Evolutionary conservation across 345 rosid genomes (phyloP).

Genomic region (Dipteronia dyeriana): DNA sequence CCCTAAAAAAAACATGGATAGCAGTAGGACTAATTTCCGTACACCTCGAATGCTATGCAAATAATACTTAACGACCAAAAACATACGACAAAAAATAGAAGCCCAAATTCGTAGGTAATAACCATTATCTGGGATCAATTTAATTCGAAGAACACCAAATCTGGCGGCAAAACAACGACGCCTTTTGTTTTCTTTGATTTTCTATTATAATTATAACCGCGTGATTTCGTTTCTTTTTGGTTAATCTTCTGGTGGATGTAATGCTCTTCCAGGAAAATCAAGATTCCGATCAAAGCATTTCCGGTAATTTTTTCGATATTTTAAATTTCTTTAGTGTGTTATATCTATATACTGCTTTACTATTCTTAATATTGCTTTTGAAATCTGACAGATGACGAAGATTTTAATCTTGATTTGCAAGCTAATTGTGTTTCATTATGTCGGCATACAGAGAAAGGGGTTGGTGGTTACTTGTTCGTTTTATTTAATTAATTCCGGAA

Average conservation of each 20-base stretch:
- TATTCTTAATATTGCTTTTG: not conserved
- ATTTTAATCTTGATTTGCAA: conserved; percentile 35
- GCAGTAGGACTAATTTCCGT: too few relatives aligned
- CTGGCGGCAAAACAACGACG: conserved; percentile 54
- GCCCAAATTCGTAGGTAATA: not conserved
- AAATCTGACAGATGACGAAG: conserved; percentile 56
- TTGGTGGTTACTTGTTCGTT: conserved; percentile 8
- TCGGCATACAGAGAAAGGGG: conserved; percentile 41
- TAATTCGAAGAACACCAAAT: conserved; percentile 24
- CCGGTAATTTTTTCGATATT: conserved; percentile 47
- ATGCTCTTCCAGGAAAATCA: conserved; percentile 37
- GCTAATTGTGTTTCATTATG: conserved; percentile 40
- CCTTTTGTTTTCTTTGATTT: not conserved
- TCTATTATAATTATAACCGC: not conserved
- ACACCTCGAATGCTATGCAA: too few relatives aligned
- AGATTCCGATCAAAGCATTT: conserved; percentile 72
- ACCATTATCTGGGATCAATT: not conserved
- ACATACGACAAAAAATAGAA: not conserved
- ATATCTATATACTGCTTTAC: not conserved
- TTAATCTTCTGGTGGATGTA: not conserved
- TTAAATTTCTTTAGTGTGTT: not conserved
- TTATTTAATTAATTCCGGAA: not conserved
- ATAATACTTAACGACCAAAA: too few relatives aligned
- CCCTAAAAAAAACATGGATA: too few relatives aligned
- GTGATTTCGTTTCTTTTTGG: conserved; percentile 7